Percentiles rank a stretch among this genome's conserved stretches.
Conservation (phyloP, 805 yeast species). For the Suhomyces faveliae region DNA sequence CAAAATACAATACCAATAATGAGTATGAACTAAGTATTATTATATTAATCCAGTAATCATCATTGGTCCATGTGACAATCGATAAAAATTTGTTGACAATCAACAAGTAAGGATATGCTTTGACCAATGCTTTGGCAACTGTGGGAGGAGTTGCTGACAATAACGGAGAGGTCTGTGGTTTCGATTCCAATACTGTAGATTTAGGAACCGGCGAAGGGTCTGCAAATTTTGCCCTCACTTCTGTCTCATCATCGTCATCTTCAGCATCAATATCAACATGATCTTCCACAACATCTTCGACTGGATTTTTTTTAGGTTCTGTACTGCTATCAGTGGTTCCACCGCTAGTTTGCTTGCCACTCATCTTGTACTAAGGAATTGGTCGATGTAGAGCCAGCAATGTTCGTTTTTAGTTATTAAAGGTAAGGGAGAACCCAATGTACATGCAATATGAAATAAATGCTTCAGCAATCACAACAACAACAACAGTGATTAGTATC, state of each 20-base stretch:
- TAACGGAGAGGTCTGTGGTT: slow-evolving; percentile 71
- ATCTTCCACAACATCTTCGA: slow-evolving; percentile 2
- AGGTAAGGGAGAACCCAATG: not conserved
- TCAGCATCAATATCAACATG: slow-evolving; percentile 7
- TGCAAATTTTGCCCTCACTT: slow-evolving; percentile 14
- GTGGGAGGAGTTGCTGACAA: slow-evolving; percentile 88
- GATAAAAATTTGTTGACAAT: slow-evolving; percentile 68
- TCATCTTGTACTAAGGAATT: not conserved
- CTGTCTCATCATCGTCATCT: slow-evolving; percentile 9
- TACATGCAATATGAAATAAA: not conserved
- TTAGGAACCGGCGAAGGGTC: slow-evolving; percentile 4
- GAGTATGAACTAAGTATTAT: slow-evolving; percentile 56
- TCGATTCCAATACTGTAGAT: slow-evolving; percentile 9
- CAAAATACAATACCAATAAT: slow-evolving; percentile 71
- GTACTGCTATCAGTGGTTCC: slow-evolving; percentile 3
- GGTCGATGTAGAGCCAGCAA: not conserved
- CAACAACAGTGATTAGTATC: not conserved
- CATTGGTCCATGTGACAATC: slow-evolving; percentile 87
- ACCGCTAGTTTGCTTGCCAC: slow-evolving; percentile 3
- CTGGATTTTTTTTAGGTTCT: slow-evolving; percentile 4
- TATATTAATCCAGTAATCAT: slow-evolving; percentile 73
- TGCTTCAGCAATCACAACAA: not conserved
- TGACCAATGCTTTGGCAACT: slow-evolving; percentile 76
- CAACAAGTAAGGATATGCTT: slow-evolving; percentile 81
- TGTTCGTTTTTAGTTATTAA: not conserved